Conservation (phyloP, 208 protist species). For the Trypanosoma grayi region DNA sequence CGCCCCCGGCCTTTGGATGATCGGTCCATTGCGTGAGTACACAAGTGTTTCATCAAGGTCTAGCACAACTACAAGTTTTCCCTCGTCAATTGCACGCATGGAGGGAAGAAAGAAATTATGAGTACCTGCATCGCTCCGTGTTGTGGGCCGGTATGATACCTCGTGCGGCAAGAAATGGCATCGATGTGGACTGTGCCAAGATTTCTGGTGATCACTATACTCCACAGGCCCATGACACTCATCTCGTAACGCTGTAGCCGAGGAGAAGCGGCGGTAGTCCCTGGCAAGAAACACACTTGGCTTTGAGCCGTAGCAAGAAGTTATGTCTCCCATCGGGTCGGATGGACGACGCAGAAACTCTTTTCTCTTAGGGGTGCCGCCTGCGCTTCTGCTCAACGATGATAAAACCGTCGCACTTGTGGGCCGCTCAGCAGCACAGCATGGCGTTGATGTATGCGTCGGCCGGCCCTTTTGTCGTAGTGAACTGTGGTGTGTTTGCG, state of each 20-base stretch:
- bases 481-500: neutral
- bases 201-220: no score
- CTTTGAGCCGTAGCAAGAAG: no score
- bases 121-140: neutral
- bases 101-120: constrained; percentile 51
- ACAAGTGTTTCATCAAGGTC: constrained; percentile 87
- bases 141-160: no score
- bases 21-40: constrained; percentile 45
- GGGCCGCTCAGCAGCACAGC: neutral
- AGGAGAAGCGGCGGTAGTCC: no score
- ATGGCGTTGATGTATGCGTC: neutral
- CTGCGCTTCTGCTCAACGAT: neutral
- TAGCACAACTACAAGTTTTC: constrained; percentile 65
- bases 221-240: no score
- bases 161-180: no score
- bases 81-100: constrained; percentile 34
- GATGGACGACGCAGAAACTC: no score
- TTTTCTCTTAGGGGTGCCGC: neutral
- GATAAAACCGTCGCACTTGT: neutral
- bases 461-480: neutral
- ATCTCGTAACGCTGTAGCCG: no score
- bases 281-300: no score
- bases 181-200: no score
- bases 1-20: constrained; percentile 54
- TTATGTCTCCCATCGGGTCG: no score